phyloP scores from a whole-genome alignment of 805 yeast species.

The Zygotorulaspora sp. region DNA sequence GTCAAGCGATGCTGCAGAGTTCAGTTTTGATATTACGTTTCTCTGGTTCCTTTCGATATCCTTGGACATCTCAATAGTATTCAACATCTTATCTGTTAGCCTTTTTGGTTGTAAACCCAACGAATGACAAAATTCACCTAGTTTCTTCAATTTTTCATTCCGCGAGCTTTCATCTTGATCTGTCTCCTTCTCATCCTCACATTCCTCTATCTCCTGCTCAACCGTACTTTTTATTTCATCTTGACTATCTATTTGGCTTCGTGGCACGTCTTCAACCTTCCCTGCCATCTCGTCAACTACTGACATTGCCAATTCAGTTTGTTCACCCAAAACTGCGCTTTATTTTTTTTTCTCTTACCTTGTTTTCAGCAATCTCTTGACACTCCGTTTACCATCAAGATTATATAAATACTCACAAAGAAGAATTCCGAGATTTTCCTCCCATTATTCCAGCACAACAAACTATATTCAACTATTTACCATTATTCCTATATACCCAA shows the following conservation, averaged over 20 bases:
- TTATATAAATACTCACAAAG: not conserved
- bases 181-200: not conserved
- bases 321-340: too few relatives aligned
- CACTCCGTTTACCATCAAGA: not conserved
- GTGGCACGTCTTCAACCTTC: not conserved
- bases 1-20: conserved; percentile 8
- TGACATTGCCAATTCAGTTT: not conserved
- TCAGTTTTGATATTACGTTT: conserved; percentile 16
- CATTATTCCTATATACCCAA: not conserved
- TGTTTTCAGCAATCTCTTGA: not conserved
- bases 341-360: not conserved
- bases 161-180: conserved; percentile 4
- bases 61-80: conserved; percentile 24
- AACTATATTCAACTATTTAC: not conserved
- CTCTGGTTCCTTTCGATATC: conserved; percentile 26
- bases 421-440: too few relatives aligned
- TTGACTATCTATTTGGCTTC: not conserved
- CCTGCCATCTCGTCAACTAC: not conserved
- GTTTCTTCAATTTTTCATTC: conserved; percentile 12
- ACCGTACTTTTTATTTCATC: not conserved
- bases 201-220: not conserved
- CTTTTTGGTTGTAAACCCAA: conserved; percentile 27
- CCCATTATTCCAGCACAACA: too few relatives aligned
- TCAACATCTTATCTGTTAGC: conserved; percentile 25
- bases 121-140: conserved; percentile 28